Conservation (phyloP, 768 basidiomycete species). For the Macrolepiota albuminosa region DNA sequence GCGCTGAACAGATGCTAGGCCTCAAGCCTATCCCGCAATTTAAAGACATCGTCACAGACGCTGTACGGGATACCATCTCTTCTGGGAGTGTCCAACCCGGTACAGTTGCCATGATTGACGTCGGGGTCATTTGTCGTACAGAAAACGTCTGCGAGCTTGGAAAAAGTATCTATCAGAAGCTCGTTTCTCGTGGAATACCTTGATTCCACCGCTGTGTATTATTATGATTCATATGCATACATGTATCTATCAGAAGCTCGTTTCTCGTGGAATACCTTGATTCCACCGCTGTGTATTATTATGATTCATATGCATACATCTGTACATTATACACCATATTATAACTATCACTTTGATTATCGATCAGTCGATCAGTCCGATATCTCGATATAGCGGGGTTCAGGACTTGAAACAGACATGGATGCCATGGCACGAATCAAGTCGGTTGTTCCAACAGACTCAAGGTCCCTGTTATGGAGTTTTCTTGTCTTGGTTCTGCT, state of each 20-base stretch:
- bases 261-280: neutral
- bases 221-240: neutral
- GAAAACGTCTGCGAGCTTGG: conserved; percentile 40
- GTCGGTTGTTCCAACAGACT: neutral
- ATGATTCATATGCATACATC: neutral
- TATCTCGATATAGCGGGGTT: conserved; percentile 13
- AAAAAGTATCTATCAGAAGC: conserved; percentile 32
- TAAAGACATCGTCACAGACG: conserved; percentile 41
- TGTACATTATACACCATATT: neutral
- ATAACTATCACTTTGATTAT: neutral
- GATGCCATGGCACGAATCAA: conserved; percentile 13
- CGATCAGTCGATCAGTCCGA: conserved; percentile 17
- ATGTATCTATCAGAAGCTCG: conserved; percentile 26
- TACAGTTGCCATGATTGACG: conserved; percentile 51
- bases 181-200: neutral
- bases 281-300: neutral
- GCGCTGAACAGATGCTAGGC: conserved; percentile 23
- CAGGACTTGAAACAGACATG: conserved; percentile 9
- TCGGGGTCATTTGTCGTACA: conserved; percentile 60
- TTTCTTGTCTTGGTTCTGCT: neutral
- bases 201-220: neutral
- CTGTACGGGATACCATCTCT: conserved; percentile 37
- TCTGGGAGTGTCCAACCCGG: conserved; percentile 26
- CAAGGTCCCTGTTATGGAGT: neutral
- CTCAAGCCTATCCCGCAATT: conserved; percentile 62